A percentile compares a stretch with the other conserved stretches of the same genome.
Evolutionary conservation across 2,329 filamentous ascomycete species (phyloP).

Genomic region (Fusarium torreyae): DNA sequence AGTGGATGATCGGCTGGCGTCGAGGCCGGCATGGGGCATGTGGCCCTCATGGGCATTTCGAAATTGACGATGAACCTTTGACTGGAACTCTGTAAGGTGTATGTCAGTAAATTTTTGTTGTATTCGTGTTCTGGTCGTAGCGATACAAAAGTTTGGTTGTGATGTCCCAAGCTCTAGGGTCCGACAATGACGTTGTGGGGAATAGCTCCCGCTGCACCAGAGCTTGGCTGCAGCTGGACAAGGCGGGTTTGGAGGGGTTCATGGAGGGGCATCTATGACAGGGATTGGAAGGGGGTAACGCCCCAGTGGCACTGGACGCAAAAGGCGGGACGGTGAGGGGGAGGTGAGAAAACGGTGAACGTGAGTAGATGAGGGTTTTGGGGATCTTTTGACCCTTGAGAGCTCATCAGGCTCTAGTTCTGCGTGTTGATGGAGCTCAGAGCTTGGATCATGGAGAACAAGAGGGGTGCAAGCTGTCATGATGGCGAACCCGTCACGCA

Average conservation of each 20-base stretch:
- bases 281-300: conserved; percentile 15
- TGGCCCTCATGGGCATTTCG: conserved; percentile 92
- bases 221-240: conserved; percentile 29
- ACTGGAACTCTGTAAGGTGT: conserved; percentile 76
- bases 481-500: not conserved
- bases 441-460: not conserved
- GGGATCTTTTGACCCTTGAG: not conserved
- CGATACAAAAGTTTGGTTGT: not conserved
- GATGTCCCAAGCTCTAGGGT: not conserved
- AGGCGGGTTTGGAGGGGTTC: conserved; percentile 41
- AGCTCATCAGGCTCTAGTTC: conserved; percentile 5
- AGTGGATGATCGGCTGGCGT: conserved; percentile 88
- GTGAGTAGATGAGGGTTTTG: conserved; percentile 20
- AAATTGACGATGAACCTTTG: conserved; percentile 90
- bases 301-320: conserved; percentile 33
- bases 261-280: conserved; percentile 34
- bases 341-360: conserved; percentile 40
- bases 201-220: conserved; percentile 28
- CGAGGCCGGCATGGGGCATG: conserved; percentile 90
- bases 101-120: not conserved
- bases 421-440: not conserved
- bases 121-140: not conserved
- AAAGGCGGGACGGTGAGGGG: conserved; percentile 43
- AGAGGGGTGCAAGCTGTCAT: not conserved
- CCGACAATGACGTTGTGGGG: conserved; percentile 42